A percentile compares a stretch with the other conserved stretches of the same genome.
phyloP scores from a whole-genome alignment of 192 early-diverging fungal species.

The Gryganskiella cystojenkinii region DNA sequence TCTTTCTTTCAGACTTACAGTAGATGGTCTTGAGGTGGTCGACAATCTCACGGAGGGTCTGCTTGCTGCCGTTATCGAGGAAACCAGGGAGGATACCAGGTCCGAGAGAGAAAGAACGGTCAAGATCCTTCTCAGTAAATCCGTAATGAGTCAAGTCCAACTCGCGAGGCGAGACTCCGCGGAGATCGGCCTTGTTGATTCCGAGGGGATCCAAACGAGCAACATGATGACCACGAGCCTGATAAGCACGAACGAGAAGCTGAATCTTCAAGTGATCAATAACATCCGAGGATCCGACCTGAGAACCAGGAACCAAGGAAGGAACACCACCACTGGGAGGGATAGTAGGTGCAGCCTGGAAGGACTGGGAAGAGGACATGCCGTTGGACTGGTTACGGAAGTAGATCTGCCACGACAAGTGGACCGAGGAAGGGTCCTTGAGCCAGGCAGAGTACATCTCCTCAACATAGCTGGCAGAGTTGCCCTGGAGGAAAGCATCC shows the following conservation, averaged over 20 bases:
- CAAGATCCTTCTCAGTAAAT: constrained; percentile 92
- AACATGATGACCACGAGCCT: constrained; percentile 95
- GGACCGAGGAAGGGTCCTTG: constrained; percentile 89
- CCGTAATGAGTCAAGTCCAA: constrained; percentile 91
- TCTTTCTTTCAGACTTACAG: no score
- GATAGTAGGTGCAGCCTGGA: constrained; percentile 84
- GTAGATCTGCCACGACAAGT: constrained; percentile 97
- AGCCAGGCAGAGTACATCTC: constrained; percentile 97
- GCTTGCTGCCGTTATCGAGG: constrained; percentile 69
- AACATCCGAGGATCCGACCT: constrained; percentile 66
- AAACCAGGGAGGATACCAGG: constrained; percentile 95
- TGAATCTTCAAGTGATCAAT: constrained; percentile 99
- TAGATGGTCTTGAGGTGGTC: constrained; percentile 85
- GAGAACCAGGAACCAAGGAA: constrained; percentile 63
- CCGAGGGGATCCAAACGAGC: constrained; percentile 96
- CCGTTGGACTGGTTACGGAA: constrained; percentile 85
- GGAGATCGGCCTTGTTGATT: constrained; percentile 73
- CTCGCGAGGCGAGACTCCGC: constrained; percentile 75
- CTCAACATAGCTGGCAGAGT: constrained; percentile 88
- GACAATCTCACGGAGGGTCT: constrained; percentile 95
- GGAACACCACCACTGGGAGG: constrained; percentile 73
- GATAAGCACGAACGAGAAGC: constrained; percentile 94
- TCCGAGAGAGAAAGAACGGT: constrained; percentile 91
- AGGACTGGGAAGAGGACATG: constrained; percentile 73
- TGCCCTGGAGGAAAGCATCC: constrained; percentile 90